Percentiles rank a stretch among this genome's conserved stretches.
These are phyloP conservation scores for Carex littledalei DNA, from an alignment of 176 grass and related monocot species.

Conservation along the genomic window DNA sequence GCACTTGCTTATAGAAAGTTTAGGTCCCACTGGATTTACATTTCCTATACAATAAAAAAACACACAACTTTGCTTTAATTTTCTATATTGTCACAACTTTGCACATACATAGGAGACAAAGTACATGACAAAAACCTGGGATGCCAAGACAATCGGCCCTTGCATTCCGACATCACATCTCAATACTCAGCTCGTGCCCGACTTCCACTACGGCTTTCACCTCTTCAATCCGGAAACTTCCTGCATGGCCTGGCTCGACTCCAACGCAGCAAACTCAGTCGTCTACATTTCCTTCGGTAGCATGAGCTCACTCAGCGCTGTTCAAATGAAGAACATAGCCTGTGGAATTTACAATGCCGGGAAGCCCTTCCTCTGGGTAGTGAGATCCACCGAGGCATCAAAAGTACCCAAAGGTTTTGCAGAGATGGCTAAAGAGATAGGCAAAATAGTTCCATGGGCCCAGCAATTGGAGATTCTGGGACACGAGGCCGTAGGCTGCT, in stretches of 20 bases:
- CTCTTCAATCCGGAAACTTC: background rate
- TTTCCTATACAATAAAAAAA: too few species aligned
- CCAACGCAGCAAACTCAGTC: constrained; percentile 10
- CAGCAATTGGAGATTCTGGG: constrained; percentile 31
- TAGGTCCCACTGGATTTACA: background rate
- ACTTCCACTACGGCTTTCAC: constrained; percentile 25
- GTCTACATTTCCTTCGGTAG: constrained; percentile 42
- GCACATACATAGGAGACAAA: constrained; percentile 22
- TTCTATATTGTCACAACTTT: background rate
- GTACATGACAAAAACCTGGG: constrained; percentile 24
- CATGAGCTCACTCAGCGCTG: background rate
- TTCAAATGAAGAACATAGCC: constrained; percentile 25
- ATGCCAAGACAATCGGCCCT: constrained; percentile 29
- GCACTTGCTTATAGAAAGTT: background rate
- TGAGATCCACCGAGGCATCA: background rate
- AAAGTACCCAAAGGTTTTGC: constrained; percentile 13
- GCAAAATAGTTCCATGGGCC: constrained; percentile 8
- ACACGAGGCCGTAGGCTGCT: constrained; percentile 21
- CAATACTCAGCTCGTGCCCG: background rate
- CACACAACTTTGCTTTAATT: too few species aligned
- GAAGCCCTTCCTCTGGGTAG: constrained; percentile 36
- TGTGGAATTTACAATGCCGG: constrained; percentile 14
- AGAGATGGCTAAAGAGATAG: background rate
- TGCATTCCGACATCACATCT: constrained; percentile 26
- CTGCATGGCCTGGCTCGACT: constrained; percentile 34